phyloP scores from a whole-genome alignment of 2,329 filamentous ascomycete species.

The Ilyonectria mors-panacis region DNA sequence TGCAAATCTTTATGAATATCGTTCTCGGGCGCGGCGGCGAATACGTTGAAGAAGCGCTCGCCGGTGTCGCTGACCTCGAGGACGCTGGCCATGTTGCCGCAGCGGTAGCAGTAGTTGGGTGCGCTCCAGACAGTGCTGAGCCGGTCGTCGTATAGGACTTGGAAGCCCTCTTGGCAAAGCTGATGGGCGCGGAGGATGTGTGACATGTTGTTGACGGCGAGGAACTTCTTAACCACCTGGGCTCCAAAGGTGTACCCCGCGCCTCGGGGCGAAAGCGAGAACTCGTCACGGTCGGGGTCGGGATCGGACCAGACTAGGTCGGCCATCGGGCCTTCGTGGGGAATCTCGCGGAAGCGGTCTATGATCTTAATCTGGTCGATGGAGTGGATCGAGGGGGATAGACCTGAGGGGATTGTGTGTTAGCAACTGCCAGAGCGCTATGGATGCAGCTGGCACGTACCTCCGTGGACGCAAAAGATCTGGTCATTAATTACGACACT shows the following conservation, averaged over 20 bases:
- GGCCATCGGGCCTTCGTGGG: slow-evolving; percentile 99
- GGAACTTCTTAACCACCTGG: slow-evolving; percentile 97
- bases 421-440: slow-evolving; percentile 3
- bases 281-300: slow-evolving; percentile 97
- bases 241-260: slow-evolving; percentile 98
- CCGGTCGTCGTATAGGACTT: slow-evolving; percentile 94
- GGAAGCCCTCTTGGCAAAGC: slow-evolving; percentile 97
- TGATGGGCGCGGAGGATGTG: slow-evolving; percentile 99
- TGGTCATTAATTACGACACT: slow-evolving; percentile 99
- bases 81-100: slow-evolving; percentile 97
- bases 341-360: slow-evolving; percentile 97
- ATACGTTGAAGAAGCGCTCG: slow-evolving; percentile 97
- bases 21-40: slow-evolving; percentile 96
- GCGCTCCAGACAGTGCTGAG: slow-evolving; percentile 98
- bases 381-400: slow-evolving; percentile 93
- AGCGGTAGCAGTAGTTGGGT: slow-evolving; percentile 95
- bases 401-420: slow-evolving; percentile 62
- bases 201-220: slow-evolving; percentile 97
- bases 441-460: slow-evolving; percentile 56
- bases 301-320: slow-evolving; percentile 99
- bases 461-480: slow-evolving; percentile 98
- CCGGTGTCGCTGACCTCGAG: slow-evolving; percentile 95
- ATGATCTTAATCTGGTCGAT: slow-evolving; percentile 99
- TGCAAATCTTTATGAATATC: slow-evolving; percentile 91
- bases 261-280: slow-evolving; percentile 91